Conservation (phyloP, 75 land plant genomes). For the Selaginella moellendorffii region DNA sequence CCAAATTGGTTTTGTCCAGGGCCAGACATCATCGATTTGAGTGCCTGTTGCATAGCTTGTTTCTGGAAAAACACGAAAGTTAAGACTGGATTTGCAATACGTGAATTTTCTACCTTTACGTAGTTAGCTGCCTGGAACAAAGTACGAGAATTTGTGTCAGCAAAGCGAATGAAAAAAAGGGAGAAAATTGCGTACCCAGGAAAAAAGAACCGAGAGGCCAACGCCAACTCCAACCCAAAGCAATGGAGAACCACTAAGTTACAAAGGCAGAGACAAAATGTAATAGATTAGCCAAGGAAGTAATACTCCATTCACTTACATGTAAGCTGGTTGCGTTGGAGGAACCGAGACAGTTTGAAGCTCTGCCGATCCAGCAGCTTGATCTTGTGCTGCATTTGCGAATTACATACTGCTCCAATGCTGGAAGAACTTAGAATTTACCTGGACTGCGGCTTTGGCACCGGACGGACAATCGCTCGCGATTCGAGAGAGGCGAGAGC, state of each 20-base stretch:
- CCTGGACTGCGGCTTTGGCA: not conserved
- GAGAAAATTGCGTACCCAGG: not conserved
- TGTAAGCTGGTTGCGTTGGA: not conserved
- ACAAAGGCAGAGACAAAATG: not conserved
- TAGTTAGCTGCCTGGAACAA: not conserved
- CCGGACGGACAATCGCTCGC: not conserved
- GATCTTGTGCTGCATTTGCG: not conserved
- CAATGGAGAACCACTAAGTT: not conserved
- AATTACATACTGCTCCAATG: not conserved
- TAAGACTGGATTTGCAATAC: not conserved
- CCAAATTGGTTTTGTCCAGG: not conserved
- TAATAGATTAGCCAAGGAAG: not conserved
- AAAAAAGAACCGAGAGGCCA: not conserved
- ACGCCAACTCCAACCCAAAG: not conserved
- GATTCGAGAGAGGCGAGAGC: not conserved
- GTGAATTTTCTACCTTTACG: not conserved
- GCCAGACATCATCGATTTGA: not conserved
- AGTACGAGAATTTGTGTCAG: not conserved
- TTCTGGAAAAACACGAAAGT: not conserved
- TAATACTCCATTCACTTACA: too few species aligned
- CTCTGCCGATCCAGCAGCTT: not conserved
- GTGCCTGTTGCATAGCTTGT: not conserved
- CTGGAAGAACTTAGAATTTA: not conserved
- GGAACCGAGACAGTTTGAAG: not conserved
- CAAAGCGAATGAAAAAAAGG: not conserved